Base-by-base conservation (phyloP, 805 yeast genomes). In the Barnettozyma californica region DNA sequence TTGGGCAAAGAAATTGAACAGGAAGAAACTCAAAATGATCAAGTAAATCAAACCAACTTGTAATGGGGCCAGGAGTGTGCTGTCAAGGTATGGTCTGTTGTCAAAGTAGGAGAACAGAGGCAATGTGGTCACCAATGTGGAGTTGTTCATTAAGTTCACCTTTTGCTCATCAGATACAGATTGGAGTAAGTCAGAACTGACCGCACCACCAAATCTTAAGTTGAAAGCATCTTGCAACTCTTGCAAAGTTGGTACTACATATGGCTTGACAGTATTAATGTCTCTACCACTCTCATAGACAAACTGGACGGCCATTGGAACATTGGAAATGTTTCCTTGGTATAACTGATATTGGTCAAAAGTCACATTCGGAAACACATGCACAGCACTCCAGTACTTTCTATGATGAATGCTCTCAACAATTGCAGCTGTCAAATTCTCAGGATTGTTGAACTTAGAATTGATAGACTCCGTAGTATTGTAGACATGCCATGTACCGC, bases 41-140 rank as follows among this genome's bases (percentile, higher is more conserved):
- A 84, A 69, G 61, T 80, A 86, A 62, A 87, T 83, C 53, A 84
- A 72, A 45, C 94, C 94, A 51, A 86, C 83, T 62, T 85, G 92
- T 5, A 80, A 64, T 5, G 91, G 89, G 0, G 90, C 90, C 40
- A 74, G 55, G 13, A 81, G 60, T 5, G 77, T 80, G 2, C 77
- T 68, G 55, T 78, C 68, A 1, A 64, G 63, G 45, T 68, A 70
- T 2, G 87, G 86, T n/a, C 71, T 68, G 44, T 70, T 63, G 58
- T 85, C 89, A 3, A 58, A 39, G 36, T 54, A 63, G 1, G 52
- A 27, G 47, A 78, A 68, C 1, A 49, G 52, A 14, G 75, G 65
- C n/a, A 71, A 72, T 27, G 71, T 57, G 9, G 69, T 43, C 5
- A 68, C 43, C 5, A 52, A n/a, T 13, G 64, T 51, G 18, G 63